A percentile compares a stretch with the other conserved stretches of the same genome.
Conservation (phyloP, 2,329 filamentous ascomycete genomes). For the Neofusicoccum kwambonambiense region DNA sequence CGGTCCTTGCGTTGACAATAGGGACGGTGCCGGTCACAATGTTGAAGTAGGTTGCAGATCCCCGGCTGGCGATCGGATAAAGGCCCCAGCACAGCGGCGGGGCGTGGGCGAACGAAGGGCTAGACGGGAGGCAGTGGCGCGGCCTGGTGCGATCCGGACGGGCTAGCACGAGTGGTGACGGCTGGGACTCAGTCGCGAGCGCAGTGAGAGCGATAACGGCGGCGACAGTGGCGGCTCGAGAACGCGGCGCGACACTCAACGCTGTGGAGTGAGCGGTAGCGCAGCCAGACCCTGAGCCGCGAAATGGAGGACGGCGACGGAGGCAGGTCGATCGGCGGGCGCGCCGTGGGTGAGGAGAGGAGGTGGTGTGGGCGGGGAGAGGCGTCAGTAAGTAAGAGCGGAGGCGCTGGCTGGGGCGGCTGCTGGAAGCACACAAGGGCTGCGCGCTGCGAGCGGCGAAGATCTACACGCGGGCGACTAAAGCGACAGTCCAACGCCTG, state of each 20-base stretch:
- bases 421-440: background rate
- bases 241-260: background rate
- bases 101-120: background rate
- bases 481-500: background rate
- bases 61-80: conserved; percentile 4
- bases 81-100: conserved; percentile 5
- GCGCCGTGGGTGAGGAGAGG: conserved; percentile 1
- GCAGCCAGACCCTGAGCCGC: background rate
- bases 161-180: conserved; percentile 11
- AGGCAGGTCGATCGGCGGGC: background rate
- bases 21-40: conserved; percentile 14
- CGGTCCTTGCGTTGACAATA: conserved; percentile 8
- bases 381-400: background rate
- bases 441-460: conserved; percentile 11
- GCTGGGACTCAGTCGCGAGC: background rate
- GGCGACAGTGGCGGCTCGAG: conserved; percentile 4
- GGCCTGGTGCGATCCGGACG: background rate
- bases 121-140: background rate
- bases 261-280: background rate
- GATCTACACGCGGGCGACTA: background rate
- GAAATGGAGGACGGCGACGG: background rate
- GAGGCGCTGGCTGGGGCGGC: background rate
- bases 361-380: background rate
- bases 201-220: background rate
- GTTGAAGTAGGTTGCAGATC: conserved; percentile 4